Conservation (phyloP, 2,329 filamentous ascomycete species). For the Apiospora arundinis region DNA sequence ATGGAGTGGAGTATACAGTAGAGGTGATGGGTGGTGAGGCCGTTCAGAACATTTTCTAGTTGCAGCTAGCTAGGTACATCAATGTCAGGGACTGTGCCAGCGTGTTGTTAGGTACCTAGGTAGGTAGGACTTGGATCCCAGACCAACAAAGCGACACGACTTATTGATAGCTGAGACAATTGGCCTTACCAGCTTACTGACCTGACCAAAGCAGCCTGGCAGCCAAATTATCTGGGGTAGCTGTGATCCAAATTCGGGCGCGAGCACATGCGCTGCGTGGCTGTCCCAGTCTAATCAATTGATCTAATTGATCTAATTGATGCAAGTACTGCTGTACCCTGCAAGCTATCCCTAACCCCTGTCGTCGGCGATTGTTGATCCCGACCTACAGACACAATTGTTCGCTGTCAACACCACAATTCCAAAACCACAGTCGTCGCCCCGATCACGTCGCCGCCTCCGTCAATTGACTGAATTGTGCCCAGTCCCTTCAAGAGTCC, state of each 20-base stretch:
- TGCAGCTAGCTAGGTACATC: too few relatives aligned
- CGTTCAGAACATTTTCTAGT: neutral
- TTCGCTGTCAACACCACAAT: conserved; percentile 3
- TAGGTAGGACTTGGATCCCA: too few relatives aligned
- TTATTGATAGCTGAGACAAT: conserved; percentile 6
- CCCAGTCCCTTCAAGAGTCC: neutral
- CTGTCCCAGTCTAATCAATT: neutral
- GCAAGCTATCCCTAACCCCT: neutral
- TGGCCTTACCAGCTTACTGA: neutral
- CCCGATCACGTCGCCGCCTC: neutral
- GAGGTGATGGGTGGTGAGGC: neutral
- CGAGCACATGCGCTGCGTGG: neutral
- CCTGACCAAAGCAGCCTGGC: too few relatives aligned
- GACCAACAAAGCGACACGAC: too few relatives aligned
- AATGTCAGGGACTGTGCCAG: too few relatives aligned
- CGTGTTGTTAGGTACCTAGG: too few relatives aligned
- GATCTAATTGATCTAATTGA: neutral
- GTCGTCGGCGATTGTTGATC: conserved; percentile 6
- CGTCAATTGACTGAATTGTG: neutral
- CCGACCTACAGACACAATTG: conserved; percentile 2
- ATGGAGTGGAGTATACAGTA: neutral
- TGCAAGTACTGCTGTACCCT: neutral
- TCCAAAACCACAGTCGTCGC: neutral
- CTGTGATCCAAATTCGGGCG: conserved; percentile 15
- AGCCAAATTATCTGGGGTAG: conserved; percentile 2